A percentile compares a stretch with the other conserved stretches of the same genome.
phyloP scores from a whole-genome alignment of 768 basidiomycete genomes.

The Suillus lakei region DNA sequence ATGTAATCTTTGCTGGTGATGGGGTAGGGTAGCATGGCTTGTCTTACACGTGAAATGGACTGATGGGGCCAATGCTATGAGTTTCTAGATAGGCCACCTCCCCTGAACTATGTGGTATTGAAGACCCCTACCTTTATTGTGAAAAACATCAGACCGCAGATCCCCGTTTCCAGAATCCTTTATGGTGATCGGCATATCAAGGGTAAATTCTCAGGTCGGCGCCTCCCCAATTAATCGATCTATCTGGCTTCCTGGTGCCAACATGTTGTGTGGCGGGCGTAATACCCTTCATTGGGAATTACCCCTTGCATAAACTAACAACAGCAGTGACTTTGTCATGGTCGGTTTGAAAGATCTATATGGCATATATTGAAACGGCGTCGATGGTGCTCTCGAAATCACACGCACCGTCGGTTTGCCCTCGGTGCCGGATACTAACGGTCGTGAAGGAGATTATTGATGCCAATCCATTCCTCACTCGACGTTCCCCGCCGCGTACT shows the following conservation, averaged over 20 bases:
- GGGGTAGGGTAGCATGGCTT: conserved; percentile 2
- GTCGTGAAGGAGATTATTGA: not conserved
- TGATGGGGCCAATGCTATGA: conserved; percentile 1
- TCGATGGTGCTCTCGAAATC: not conserved
- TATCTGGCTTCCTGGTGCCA: not conserved
- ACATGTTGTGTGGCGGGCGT: not conserved
- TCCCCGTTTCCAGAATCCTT: conserved; percentile 11
- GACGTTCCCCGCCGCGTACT: too few species aligned
- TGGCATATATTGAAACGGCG: not conserved
- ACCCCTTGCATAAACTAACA: not conserved
- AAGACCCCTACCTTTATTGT: not conserved
- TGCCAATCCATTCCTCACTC: not conserved
- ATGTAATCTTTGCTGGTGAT: conserved; percentile 8
- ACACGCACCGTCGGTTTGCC: too few species aligned
- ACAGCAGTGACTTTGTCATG: not conserved
- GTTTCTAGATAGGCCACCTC: conserved; percentile 1
- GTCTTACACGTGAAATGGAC: conserved; percentile 2
- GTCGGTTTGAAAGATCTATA: not conserved
- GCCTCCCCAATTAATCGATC: conserved; percentile 6
- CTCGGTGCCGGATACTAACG: not conserved
- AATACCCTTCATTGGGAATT: not conserved
- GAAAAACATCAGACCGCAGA: not conserved
- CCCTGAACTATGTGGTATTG: conserved; percentile 1
- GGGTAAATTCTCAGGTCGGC: conserved; percentile 6
- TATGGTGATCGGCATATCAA: conserved; percentile 7